Conservation (phyloP, 2,329 filamentous ascomycete species). For the Fusarium sp. region DNA sequence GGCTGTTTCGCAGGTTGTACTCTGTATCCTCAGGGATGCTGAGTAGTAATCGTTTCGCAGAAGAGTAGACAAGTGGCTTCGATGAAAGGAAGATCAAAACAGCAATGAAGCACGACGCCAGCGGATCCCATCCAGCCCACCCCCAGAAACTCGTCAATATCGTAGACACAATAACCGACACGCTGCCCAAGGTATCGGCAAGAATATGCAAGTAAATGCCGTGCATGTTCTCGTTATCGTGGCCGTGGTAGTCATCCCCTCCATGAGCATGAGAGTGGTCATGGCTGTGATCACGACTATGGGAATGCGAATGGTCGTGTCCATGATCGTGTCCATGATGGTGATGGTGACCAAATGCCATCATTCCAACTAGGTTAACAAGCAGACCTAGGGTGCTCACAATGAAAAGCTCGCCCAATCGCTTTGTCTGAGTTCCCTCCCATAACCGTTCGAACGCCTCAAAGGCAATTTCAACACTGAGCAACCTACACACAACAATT, state of each 20-base stretch:
- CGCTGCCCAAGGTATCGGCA: conserved; percentile 93
- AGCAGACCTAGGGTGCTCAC: conserved; percentile 88
- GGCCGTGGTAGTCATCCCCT: conserved; percentile 59
- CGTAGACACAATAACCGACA: conserved; percentile 94
- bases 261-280: conserved; percentile 53
- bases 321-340: conserved; percentile 66
- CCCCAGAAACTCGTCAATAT: conserved; percentile 86
- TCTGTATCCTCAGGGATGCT: conserved; percentile 88
- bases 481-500: conserved; percentile 69
- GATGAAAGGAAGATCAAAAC: conserved; percentile 94
- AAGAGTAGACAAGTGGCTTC: conserved; percentile 86
- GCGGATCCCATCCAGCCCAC: conserved; percentile 94
- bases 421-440: conserved; percentile 85
- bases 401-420: conserved; percentile 86
- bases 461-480: conserved; percentile 95
- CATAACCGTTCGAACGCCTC: conserved; percentile 91
- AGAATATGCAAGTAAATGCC: conserved; percentile 97
- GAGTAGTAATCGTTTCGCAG: conserved; percentile 84
- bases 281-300: conserved; percentile 51
- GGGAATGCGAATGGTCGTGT: conserved; percentile 54
- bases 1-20: conserved; percentile 86
- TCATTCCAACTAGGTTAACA: conserved; percentile 93
- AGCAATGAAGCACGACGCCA: conserved; percentile 94
- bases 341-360: conserved; percentile 81
- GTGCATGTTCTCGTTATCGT: conserved; percentile 97